A percentile compares a stretch with the other conserved stretches of the same genome.
These are phyloP conservation scores for Boletus vinaceobasis DNA, from an alignment of 768 basidiomycete genomes.

Conservation along the genomic window DNA sequence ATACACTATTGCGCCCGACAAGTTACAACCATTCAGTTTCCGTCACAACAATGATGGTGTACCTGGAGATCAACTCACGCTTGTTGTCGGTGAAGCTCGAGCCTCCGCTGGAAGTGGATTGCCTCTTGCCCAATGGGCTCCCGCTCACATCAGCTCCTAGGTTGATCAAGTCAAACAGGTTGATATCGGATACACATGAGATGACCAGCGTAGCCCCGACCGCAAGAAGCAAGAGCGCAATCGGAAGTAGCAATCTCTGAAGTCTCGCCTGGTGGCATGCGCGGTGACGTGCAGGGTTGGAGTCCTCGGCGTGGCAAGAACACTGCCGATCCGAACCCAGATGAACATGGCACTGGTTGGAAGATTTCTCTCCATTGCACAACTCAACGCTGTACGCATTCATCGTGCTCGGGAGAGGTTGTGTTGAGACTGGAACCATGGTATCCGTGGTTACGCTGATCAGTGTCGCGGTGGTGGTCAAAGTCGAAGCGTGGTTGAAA, in stretches of 20 bases:
- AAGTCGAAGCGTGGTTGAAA: not conserved
- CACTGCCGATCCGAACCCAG: slow-evolving; percentile 18
- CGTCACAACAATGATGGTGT: not conserved
- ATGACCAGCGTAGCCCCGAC: slow-evolving; percentile 31
- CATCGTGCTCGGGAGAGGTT: slow-evolving; percentile 28
- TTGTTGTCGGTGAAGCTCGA: slow-evolving; percentile 41
- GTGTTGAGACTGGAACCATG: slow-evolving; percentile 28
- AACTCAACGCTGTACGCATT: slow-evolving; percentile 5
- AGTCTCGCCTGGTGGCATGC: slow-evolving; percentile 32
- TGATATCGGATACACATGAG: slow-evolving; percentile 29
- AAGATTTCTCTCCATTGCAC: slow-evolving; percentile 12
- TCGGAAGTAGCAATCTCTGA: slow-evolving; percentile 35
- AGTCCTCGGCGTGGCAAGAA: slow-evolving; percentile 17
- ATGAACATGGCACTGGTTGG: slow-evolving; percentile 25
- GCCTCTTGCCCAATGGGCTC: slow-evolving; percentile 26
- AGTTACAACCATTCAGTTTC: not conserved
- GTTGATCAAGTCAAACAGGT: slow-evolving; percentile 20
- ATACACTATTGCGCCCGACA: slow-evolving; percentile 42
- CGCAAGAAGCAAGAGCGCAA: slow-evolving; percentile 31
- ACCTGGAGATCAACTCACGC: slow-evolving; percentile 31
- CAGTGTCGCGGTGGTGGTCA: slow-evolving; percentile 7
- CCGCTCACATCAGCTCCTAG: slow-evolving; percentile 32
- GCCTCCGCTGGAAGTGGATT: slow-evolving; percentile 8
- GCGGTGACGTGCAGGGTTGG: slow-evolving; percentile 24
- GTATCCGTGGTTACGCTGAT: slow-evolving; percentile 12